phyloP scores from a whole-genome alignment of 2,329 filamentous ascomycete species.

The Rutstroemia sp. region DNA sequence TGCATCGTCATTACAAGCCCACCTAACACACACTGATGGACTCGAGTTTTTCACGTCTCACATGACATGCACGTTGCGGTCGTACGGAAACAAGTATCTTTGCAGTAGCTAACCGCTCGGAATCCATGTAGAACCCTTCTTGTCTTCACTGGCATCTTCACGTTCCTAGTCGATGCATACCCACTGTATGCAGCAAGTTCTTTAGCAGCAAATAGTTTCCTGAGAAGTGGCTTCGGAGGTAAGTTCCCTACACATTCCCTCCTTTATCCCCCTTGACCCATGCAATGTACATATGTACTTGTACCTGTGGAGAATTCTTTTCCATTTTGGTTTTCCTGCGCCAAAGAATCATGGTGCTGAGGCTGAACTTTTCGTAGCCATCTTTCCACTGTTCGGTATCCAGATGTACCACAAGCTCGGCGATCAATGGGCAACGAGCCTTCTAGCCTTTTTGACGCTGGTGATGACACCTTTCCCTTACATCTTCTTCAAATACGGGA shows the following conservation, averaged over 20 bases:
- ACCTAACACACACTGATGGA: background rate
- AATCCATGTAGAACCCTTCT: conserved; percentile 54
- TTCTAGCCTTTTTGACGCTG: conserved; percentile 54
- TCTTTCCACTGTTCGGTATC: conserved; percentile 68
- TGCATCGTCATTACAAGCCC: background rate
- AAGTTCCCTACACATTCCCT: conserved; percentile 10
- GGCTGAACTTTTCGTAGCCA: conserved; percentile 40
- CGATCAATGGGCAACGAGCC: conserved; percentile 59
- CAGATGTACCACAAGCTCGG: conserved; percentile 66
- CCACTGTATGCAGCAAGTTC: conserved; percentile 68
- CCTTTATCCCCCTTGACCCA: background rate
- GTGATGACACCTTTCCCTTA: conserved; percentile 58
- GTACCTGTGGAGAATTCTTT: too few relatives aligned
- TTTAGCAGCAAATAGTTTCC: conserved; percentile 76
- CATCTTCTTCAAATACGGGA: conserved; percentile 54
- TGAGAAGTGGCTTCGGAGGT: conserved; percentile 65
- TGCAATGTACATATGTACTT: too few relatives aligned
- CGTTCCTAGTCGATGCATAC: conserved; percentile 72
- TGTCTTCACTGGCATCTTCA: conserved; percentile 78
- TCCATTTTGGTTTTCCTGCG: background rate
- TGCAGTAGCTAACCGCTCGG: conserved; percentile 23
- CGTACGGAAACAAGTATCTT: conserved; percentile 13
- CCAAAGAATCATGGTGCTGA: conserved; percentile 8
- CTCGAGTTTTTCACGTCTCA: conserved; percentile 9
- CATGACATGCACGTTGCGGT: conserved; percentile 18